Evolutionary conservation across 371 early-diverging fungal genomes (phyloP).

Genomic region (Phascolomyces articulosus): DNA sequence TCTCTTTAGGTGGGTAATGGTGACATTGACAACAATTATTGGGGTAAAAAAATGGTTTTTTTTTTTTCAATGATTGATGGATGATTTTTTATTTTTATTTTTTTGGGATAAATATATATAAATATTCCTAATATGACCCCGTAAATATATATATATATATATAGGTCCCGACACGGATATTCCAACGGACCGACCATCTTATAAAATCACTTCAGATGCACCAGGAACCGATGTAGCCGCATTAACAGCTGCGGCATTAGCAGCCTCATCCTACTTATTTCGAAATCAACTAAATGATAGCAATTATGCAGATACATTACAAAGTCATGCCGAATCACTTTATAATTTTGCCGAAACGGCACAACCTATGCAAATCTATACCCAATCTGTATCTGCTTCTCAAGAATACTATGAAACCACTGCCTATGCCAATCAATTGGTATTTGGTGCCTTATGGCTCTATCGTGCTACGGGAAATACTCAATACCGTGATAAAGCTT

Average conservation of each 20-base stretch:
- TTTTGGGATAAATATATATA: too few relatives aligned
- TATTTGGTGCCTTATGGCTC: slow-evolving; percentile 68
- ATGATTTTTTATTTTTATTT: background rate
- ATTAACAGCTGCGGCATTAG: slow-evolving; percentile 52
- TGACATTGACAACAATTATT: slow-evolving; percentile 34
- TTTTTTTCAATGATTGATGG: too few relatives aligned
- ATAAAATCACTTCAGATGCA: slow-evolving; percentile 26
- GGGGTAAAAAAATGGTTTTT: too few relatives aligned
- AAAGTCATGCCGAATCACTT: slow-evolving; percentile 41
- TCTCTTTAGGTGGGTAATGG: slow-evolving; percentile 27
- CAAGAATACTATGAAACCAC: slow-evolving; percentile 50
- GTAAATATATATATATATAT: background rate
- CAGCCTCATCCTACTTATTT: slow-evolving; percentile 54
- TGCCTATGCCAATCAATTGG: slow-evolving; percentile 53
- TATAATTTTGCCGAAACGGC: slow-evolving; percentile 53
- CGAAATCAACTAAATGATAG: slow-evolving; percentile 51
- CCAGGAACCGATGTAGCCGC: slow-evolving; percentile 57
- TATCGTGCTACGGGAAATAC: slow-evolving; percentile 53
- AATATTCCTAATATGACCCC: too few relatives aligned
- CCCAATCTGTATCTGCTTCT: slow-evolving; percentile 46
- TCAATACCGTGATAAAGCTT: slow-evolving; percentile 51
- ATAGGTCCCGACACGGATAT: slow-evolving; percentile 33
- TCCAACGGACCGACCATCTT: slow-evolving; percentile 41
- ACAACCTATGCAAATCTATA: slow-evolving; percentile 57
- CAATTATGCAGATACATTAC: slow-evolving; percentile 40